Evolutionary conservation across 495 filamentous ascomycete species (phyloP).

Genomic region (Massariosphaeria phaeospora): DNA sequence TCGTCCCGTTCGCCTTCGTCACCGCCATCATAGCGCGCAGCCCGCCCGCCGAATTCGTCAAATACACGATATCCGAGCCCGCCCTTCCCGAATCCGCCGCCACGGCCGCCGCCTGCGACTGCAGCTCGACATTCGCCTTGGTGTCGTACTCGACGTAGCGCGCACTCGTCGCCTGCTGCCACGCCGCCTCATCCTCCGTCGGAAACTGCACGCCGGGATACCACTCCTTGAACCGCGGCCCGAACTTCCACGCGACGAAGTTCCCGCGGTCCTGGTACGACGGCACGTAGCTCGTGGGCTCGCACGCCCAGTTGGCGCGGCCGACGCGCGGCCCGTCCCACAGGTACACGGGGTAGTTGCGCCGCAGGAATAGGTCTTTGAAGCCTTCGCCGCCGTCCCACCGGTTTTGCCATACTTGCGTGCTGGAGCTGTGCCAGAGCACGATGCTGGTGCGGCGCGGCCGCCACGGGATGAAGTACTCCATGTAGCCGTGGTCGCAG

Average conservation of each 20-base stretch:
- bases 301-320: conserved; percentile 47
- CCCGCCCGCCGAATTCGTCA: conserved; percentile 46
- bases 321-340: conserved; percentile 48
- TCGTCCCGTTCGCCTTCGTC: conserved; percentile 42
- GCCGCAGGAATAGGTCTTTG: conserved; percentile 49
- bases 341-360: conserved; percentile 47
- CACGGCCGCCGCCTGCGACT: conserved; percentile 42
- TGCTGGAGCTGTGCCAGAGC: conserved; percentile 49
- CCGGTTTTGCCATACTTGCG: conserved; percentile 48
- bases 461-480: conserved; percentile 48
- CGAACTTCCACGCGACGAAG: conserved; percentile 47
- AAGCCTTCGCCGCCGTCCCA: conserved; percentile 49
- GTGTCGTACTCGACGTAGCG: conserved; percentile 48
- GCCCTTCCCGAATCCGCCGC: conserved; percentile 46
- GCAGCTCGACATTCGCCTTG: conserved; percentile 40
- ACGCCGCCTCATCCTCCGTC: conserved; percentile 37
- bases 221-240: conserved; percentile 40
- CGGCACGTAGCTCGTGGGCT: conserved; percentile 38
- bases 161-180: conserved; percentile 43
- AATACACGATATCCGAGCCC: conserved; percentile 44
- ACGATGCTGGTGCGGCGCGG: conserved; percentile 45
- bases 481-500: conserved; percentile 50
- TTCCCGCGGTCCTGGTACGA: conserved; percentile 44
- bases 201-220: conserved; percentile 48
- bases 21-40: conserved; percentile 45